Evolutionary conservation across 176 grass and related monocot genomes (phyloP).

Genomic region (Cenchrus fungigraminus): DNA sequence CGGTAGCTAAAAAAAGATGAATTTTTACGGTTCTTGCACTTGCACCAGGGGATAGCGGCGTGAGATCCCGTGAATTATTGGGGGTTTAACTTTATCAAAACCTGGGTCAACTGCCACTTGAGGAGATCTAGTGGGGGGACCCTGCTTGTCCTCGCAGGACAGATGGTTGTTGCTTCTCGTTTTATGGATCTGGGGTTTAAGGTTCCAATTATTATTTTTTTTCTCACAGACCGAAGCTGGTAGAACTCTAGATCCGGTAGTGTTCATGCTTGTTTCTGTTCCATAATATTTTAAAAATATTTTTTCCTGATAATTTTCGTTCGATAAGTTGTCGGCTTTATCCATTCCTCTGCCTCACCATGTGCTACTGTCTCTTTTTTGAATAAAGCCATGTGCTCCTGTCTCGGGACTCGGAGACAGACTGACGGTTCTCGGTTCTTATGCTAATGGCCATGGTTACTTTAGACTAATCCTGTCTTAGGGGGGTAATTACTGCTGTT

Average conservation of each 20-base stretch:
- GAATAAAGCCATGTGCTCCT: conserved; percentile 7
- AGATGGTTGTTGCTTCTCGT: not conserved
- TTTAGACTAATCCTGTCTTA: not conserved
- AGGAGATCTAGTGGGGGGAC: conserved; percentile 32
- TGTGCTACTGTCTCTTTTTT: not conserved
- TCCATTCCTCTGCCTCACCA: conserved; percentile 12
- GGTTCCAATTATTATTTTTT: not conserved
- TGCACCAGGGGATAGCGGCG: conserved; percentile 17
- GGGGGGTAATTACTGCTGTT: not conserved
- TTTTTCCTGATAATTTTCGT: conserved; percentile 5
- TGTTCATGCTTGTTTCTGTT: not conserved
- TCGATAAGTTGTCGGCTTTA: conserved; percentile 28
- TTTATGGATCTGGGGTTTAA: conserved; percentile 45
- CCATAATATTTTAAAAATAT: not conserved
- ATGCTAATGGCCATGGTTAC: conserved; percentile 19
- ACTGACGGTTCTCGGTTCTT: conserved; percentile 14
- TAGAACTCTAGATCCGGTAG: conserved; percentile 41
- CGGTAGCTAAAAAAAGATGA: not conserved
- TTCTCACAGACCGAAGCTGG: not conserved
- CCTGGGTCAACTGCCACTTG: conserved; percentile 25
- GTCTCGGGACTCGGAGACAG: conserved; percentile 22
- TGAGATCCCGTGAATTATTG: conserved; percentile 23
- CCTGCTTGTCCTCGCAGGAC: conserved; percentile 1
- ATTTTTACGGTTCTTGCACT: conserved; percentile 32
- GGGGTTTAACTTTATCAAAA: not conserved